Base-by-base conservation (phyloP, 441 rosid genomes). In the Populus hybrid region DNA sequence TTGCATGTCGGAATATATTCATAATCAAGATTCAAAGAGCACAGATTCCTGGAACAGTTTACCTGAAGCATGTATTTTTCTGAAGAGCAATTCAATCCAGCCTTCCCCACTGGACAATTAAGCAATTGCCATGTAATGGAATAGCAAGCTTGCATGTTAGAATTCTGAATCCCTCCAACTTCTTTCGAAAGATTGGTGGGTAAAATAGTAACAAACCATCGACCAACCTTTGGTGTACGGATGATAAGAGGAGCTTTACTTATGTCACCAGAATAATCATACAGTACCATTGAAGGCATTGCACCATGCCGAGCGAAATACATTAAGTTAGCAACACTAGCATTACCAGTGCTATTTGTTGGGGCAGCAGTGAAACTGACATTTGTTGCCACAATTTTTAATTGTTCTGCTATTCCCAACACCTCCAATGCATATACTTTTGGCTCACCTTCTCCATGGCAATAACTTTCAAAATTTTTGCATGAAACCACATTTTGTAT, bases 301-400 rank as follows among this genome's bases (percentile, higher is more conserved):
- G 92, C 91, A 87, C 97, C 99, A 85, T 85, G 88, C 67, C 97
- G 95, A 71, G 86, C 93, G 70, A 85, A 92, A 78, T 89, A 91
- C 89, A 87, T 86, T 79, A 94, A 83, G 75, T 75, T 84, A 83
- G 81, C 77, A 68, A 73, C 85, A 73, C 85, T 82, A 70, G 34
- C 69, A 78, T 72, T 80, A 20, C 71, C 73, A 23, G 77, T 72
- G 78, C 70, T 75, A 77, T 83, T 87, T 75, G 78, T 81, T 35
- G 73, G 65, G 74, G 76, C 71, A 73, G 84, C 54, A 70, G 70
- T 86, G 24, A 77, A 71, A 73, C 77, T 84, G 69, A 87, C 81
- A 84, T 90, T 90, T 70, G 70, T 73, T 50, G 86, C 90, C 77
- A 36, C 74, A 59, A 94, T 81, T 73, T 81, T 82, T 78, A 94